Conservation (phyloP, 1,139 yeast genomes). For the Zygosaccharomyces pseudobailii region DNA sequence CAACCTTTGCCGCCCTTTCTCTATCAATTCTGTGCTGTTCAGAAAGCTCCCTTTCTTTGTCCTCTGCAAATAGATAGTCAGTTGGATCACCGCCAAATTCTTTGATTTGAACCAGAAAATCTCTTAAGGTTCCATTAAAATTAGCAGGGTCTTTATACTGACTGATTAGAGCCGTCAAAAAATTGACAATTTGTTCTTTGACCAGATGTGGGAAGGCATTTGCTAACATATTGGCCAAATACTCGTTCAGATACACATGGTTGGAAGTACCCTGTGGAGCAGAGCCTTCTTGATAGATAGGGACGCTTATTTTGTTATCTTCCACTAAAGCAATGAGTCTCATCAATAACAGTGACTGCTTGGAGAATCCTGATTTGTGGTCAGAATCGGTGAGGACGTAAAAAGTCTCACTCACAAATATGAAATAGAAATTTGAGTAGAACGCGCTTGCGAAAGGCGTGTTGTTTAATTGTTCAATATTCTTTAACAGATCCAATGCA, state of each 20-base stretch:
- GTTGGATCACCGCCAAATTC: conserved; percentile 92
- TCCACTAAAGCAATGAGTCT: conserved; percentile 81
- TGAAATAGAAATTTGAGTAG: conserved; percentile 83
- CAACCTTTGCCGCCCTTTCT: conserved; percentile 80
- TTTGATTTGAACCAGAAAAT: conserved; percentile 92
- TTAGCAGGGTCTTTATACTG: conserved; percentile 69
- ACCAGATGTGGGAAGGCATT: conserved; percentile 90
- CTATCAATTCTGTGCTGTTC: conserved; percentile 68
- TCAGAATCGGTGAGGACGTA: conserved; percentile 94
- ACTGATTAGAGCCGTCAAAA: conserved; percentile 69
- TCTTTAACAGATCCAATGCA: conserved; percentile 74
- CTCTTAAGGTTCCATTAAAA: conserved; percentile 85
- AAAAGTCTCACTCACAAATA: conserved; percentile 86
- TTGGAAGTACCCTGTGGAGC: conserved; percentile 85
- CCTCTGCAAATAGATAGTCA: conserved; percentile 92
- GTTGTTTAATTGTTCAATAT: conserved; percentile 73
- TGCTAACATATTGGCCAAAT: conserved; percentile 72
- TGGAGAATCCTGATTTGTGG: conserved; percentile 92
- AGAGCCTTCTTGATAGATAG: conserved; percentile 69
- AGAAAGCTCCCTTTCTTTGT: conserved; percentile 69
- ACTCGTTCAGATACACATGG: conserved; percentile 71
- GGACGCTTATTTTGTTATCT: conserved; percentile 64
- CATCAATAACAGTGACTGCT: conserved; percentile 80
- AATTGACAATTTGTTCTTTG: conserved; percentile 72
- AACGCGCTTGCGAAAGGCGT: conserved; percentile 80